Conservation (phyloP, 768 basidiomycete species). For the Porpolomopsis calyptriformis region DNA sequence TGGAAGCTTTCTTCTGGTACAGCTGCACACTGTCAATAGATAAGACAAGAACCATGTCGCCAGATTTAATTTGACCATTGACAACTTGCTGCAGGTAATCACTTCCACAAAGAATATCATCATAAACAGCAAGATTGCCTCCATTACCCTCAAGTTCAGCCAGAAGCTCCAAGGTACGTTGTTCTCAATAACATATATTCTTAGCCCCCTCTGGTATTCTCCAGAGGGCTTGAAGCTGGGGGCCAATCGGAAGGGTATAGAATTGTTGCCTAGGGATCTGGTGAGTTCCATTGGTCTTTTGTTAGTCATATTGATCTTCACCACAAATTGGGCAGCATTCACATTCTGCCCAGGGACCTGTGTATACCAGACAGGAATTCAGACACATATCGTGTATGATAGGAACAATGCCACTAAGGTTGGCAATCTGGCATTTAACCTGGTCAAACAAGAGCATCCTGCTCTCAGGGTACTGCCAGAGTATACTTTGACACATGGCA, state of each 20-base stretch:
- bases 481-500: slow-evolving; percentile 13
- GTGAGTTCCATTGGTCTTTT: slow-evolving; percentile 2
- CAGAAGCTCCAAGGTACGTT: slow-evolving; percentile 15
- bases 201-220: slow-evolving; percentile 15
- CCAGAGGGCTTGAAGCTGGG: slow-evolving; percentile 30
- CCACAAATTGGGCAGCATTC: slow-evolving; percentile 17
- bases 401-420: slow-evolving; percentile 24
- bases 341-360: slow-evolving; percentile 12
- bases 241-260: slow-evolving; percentile 29
- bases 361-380: slow-evolving; percentile 20
- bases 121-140: slow-evolving; percentile 9
- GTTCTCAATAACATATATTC: slow-evolving; percentile 19
- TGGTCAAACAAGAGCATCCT: slow-evolving; percentile 20
- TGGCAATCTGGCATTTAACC: slow-evolving; percentile 16
- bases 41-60: slow-evolving; percentile 24
- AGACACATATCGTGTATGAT: slow-evolving; percentile 34
- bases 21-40: slow-evolving; percentile 34
- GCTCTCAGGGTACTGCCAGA: slow-evolving; percentile 17
- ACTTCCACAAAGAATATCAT: slow-evolving; percentile 22
- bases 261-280: slow-evolving; percentile 22
- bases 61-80: slow-evolving; percentile 13
- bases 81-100: slow-evolving; percentile 19
- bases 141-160: slow-evolving; percentile 7
- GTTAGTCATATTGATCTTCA: slow-evolving; percentile 16
- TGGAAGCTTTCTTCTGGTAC: slow-evolving; percentile 24